phyloP scores from a whole-genome alignment of 2,329 filamentous ascomycete species.

The Sordariomycetes sp. region DNA sequence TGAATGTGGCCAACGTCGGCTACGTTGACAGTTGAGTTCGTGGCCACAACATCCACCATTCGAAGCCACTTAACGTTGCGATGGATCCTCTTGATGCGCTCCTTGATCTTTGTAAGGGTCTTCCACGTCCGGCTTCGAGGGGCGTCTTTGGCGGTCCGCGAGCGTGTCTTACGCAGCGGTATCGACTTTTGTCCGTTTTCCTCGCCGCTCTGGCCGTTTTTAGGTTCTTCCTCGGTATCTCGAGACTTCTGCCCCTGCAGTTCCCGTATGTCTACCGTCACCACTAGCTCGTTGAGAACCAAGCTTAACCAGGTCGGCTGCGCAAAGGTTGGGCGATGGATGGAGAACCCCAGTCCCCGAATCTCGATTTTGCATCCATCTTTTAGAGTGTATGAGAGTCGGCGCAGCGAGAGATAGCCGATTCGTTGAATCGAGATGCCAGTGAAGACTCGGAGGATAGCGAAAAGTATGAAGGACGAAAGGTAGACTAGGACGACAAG shows the following conservation, averaged over 20 bases:
- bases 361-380: conserved; percentile 88
- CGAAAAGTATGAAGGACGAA: conserved; percentile 86
- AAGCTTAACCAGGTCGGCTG: conserved; percentile 96
- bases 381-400: conserved; percentile 79
- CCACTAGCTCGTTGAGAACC: conserved; percentile 72
- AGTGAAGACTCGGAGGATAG: conserved; percentile 82
- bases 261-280: conserved; percentile 70
- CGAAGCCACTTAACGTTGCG: conserved; percentile 80
- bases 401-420: conserved; percentile 83
- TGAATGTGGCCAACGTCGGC: conserved; percentile 77
- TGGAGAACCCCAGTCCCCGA: conserved; percentile 73
- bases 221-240: conserved; percentile 7
- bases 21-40: conserved; percentile 68
- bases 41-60: conserved; percentile 80
- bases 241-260: conserved; percentile 41
- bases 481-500: conserved; percentile 81
- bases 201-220: conserved; percentile 16
- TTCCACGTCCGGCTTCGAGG: conserved; percentile 70
- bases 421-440: conserved; percentile 93
- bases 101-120: conserved; percentile 68
- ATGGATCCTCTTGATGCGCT: conserved; percentile 78
- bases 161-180: conserved; percentile 10
- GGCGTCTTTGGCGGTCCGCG: conserved; percentile 1
- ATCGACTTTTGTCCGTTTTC: conserved; percentile 13
- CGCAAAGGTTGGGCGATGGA: conserved; percentile 92